A percentile compares a stretch with the other conserved stretches of the same genome.
Conservation (phyloP, 306 rosid species). For the Acmispon strigosus region DNA sequence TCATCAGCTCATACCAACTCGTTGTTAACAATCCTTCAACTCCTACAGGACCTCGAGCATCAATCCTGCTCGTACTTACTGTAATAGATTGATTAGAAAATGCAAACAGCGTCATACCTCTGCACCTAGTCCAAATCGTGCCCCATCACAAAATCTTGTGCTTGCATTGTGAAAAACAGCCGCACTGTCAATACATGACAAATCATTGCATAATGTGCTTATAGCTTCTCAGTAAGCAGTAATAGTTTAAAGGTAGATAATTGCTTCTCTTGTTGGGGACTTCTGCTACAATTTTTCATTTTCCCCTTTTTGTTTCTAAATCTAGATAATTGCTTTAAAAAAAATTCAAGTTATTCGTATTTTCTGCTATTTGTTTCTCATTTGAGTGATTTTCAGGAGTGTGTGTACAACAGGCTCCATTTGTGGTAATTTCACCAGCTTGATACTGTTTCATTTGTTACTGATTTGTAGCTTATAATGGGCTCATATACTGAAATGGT, state of each 20-base stretch:
- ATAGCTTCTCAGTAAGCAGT: neutral
- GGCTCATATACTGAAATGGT: no score
- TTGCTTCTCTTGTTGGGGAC: no score
- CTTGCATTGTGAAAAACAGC: conserved; percentile 92
- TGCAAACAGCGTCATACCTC: conserved; percentile 47
- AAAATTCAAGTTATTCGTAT: no score
- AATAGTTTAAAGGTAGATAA: neutral
- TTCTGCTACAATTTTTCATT: no score
- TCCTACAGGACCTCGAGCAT: conserved; percentile 94
- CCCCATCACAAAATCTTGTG: conserved; percentile 83
- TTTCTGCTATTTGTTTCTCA: no score
- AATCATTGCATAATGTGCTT: neutral
- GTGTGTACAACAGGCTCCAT: no score
- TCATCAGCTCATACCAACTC: conserved; percentile 53
- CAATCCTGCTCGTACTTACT: conserved; percentile 76
- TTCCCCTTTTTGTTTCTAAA: no score
- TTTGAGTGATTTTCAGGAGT: no score
- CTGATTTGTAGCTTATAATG: no score
- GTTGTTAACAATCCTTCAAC: conserved; percentile 87
- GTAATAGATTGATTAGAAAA: neutral
- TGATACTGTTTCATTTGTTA: no score
- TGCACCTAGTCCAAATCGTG: conserved; percentile 90
- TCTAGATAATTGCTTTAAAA: no score
- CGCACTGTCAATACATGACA: conserved; percentile 53
- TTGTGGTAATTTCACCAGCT: no score